phyloP scores from a whole-genome alignment of 192 early-diverging fungal species.

The Thamnidium elegans region DNA sequence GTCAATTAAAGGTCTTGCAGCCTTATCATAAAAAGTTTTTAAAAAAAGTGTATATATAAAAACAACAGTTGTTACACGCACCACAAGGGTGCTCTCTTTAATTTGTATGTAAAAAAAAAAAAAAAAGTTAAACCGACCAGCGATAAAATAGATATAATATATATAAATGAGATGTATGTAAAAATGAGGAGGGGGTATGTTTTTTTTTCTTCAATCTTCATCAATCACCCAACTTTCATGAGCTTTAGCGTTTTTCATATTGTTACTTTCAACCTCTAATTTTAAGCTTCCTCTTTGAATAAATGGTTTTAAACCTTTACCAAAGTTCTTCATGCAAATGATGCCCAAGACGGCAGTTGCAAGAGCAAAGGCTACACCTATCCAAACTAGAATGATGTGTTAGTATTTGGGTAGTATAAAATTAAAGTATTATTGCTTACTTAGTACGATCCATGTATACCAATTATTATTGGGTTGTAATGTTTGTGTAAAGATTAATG shows the following conservation, averaged over 20 bases:
- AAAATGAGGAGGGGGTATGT: neutral
- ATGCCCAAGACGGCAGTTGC: conserved; percentile 20
- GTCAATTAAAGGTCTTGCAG: too few species aligned
- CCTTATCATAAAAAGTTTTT: too few species aligned
- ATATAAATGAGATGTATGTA: too few species aligned
- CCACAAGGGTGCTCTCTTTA: too few species aligned
- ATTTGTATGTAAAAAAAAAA: too few species aligned
- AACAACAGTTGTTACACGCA: too few species aligned
- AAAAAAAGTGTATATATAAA: too few species aligned
- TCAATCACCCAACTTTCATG: conserved; percentile 31
- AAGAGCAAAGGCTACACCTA: conserved; percentile 20
- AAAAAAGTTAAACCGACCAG: too few species aligned
- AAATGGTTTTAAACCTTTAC: conserved; percentile 36
- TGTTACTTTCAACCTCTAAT: conserved; percentile 21
- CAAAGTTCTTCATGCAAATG: conserved; percentile 38
- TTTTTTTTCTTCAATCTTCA: conserved; percentile 21
- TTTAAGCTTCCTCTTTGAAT: conserved; percentile 32
- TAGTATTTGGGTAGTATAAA: too few species aligned
- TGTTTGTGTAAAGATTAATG: conserved; percentile 28
- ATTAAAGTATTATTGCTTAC: conserved; percentile 22
- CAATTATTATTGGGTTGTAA: conserved; percentile 32
- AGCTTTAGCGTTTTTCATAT: conserved; percentile 1
- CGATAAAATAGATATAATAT: too few species aligned
- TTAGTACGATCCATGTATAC: conserved; percentile 38
- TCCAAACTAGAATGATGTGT: conserved; percentile 18